These are phyloP conservation scores for Zasmidium angulare DNA, from an alignment of 2,329 filamentous ascomycete genomes.

Conservation along the genomic window DNA sequence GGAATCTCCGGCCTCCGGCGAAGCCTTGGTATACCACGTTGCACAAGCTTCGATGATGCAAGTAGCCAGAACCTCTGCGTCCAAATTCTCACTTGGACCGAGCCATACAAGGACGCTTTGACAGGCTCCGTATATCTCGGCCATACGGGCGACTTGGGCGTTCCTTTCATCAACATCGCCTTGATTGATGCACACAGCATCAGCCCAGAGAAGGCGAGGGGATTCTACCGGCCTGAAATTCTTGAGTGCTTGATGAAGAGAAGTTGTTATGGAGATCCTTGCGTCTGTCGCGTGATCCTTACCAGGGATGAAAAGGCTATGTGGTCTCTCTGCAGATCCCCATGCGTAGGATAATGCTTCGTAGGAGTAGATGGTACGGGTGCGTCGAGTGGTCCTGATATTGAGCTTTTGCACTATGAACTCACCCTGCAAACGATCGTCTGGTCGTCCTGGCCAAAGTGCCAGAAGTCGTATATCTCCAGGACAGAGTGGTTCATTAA, in stretches of 20 bases:
- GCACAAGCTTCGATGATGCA: too few species aligned
- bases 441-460: too few species aligned
- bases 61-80: not conserved
- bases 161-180: not conserved
- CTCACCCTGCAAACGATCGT: too few species aligned
- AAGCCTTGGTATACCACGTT: too few species aligned
- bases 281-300: too few species aligned
- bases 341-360: not conserved
- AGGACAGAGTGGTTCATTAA: too few species aligned
- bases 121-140: not conserved
- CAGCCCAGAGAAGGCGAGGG: not conserved
- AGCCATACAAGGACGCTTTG: not conserved
- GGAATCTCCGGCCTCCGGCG: too few species aligned
- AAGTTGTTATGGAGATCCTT: not conserved
- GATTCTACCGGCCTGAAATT: not conserved
- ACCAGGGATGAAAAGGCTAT: not conserved
- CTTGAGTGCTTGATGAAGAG: not conserved
- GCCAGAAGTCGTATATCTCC: too few species aligned
- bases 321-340: not conserved
- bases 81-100: not conserved
- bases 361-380: too few species aligned
- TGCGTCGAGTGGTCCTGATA: too few species aligned
- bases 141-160: not conserved
- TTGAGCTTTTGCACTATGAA: too few species aligned
- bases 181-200: not conserved